A percentile compares a stretch with the other conserved stretches of the same genome.
phyloP scores from a whole-genome alignment of 2,329 filamentous ascomycete species.

The Lasiodiplodia gonubiensis region DNA sequence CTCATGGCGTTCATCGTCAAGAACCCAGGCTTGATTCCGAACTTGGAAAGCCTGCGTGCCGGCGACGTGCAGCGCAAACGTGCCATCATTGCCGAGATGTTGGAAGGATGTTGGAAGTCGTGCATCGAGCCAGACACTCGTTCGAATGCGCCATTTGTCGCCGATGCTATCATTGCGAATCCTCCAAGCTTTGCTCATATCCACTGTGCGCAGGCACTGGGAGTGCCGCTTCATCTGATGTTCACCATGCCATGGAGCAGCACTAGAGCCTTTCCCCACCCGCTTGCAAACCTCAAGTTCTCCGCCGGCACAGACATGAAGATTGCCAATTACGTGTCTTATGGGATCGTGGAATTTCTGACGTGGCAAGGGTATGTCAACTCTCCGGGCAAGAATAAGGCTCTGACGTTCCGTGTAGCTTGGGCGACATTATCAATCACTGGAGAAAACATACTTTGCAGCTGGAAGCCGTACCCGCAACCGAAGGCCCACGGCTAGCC shows the following conservation, averaged over 20 bases:
- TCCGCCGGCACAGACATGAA: slow-evolving; percentile 39
- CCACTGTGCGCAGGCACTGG: slow-evolving; percentile 32
- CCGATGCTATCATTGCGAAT: slow-evolving; percentile 33
- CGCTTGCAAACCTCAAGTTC: slow-evolving; percentile 55
- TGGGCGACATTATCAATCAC: slow-evolving; percentile 55
- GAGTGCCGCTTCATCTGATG: slow-evolving; percentile 33
- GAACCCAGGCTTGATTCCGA: slow-evolving; percentile 67
- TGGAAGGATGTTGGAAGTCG: slow-evolving; percentile 43
- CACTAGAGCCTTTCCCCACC: slow-evolving; percentile 56
- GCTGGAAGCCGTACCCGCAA: slow-evolving; percentile 53
- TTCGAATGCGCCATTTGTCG: slow-evolving; percentile 30
- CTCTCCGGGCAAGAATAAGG: background rate
- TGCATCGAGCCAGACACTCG: slow-evolving; percentile 28
- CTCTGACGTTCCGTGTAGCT: slow-evolving; percentile 30
- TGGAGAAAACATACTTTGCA: slow-evolving; percentile 47
- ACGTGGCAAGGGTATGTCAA: slow-evolving; percentile 56
- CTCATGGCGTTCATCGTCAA: slow-evolving; percentile 75
- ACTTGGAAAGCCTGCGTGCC: slow-evolving; percentile 36
- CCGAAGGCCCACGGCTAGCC: slow-evolving; percentile 46
- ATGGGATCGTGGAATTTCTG: slow-evolving; percentile 56
- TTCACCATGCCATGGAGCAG: slow-evolving; percentile 57
- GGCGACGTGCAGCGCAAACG: slow-evolving; percentile 38
- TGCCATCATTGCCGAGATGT: slow-evolving; percentile 39
- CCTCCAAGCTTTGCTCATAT: slow-evolving; percentile 34
- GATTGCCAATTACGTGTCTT: slow-evolving; percentile 53